Evolutionary conservation across 345 rosid genomes (phyloP), one percentile per base, ranked within the genome.

Genomic region (Pistacia atlantica): DNA sequence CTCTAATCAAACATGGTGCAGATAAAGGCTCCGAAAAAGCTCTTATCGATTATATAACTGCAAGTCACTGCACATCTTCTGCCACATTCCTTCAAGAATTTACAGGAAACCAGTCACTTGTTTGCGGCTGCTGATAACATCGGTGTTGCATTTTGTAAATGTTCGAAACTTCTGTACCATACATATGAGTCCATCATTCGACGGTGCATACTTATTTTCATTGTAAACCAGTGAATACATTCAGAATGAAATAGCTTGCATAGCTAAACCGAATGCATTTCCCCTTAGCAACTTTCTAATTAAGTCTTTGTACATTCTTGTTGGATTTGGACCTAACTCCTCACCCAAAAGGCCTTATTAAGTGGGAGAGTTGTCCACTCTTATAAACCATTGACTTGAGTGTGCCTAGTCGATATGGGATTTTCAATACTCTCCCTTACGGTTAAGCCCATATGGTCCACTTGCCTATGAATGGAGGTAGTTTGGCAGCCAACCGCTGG

Each of bases 1-100:
- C 80, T 9, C 61, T 79, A 11, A 60, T 73, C 56, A 45, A 71
- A 42, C 57, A 62, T 1, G 22, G 22, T 16, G 49, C 75, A 1
- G 77, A 75, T 37, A 61, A 68, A 64, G 74, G 48, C 3, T 10
- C 61, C 18, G 70, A 81, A 64, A 77, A 71, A 1, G 81, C 83
- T 65, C 51, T 84, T 62, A 65, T 81, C 16, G 8, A 61, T 25
- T 78, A 77, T 0, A 6, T 81, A 60, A 38, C 73, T 13, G 67
- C 20, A n/a, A 20, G 45, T 17, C 20, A 12, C 22, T 72, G 83
- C 70, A 55, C 54, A 2, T 77, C 74, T 12, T 58, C 77, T 3
- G 33, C 71, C 8, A 0, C 57, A 61, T 55, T 62, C 73, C 59
- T 45, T 56, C 70, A 52, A 9, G 69, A 67, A 65, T 3, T 3